Conservation (phyloP, 768 basidiomycete species). For the Collybiopsis confluens region DNA sequence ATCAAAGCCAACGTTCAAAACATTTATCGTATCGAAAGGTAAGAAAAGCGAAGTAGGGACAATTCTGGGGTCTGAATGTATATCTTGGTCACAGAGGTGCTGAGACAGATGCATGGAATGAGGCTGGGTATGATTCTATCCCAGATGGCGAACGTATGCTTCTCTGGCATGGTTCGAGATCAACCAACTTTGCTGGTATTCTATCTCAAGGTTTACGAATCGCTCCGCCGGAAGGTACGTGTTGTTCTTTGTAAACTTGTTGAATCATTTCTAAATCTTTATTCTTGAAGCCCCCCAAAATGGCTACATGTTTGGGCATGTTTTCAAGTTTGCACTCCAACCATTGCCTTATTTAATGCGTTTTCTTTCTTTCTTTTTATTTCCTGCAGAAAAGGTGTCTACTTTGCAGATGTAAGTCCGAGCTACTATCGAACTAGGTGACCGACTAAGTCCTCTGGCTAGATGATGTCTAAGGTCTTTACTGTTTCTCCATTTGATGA, state of each 20-base stretch:
- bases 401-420: constrained; percentile 53
- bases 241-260: constrained; percentile 8
- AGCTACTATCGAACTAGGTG: constrained; percentile 4
- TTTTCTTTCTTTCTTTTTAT: background rate
- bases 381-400: constrained; percentile 53
- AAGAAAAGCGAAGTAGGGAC: background rate
- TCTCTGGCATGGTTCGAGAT: constrained; percentile 61
- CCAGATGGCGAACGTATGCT: constrained; percentile 47
- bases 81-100: constrained; percentile 12
- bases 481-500: background rate
- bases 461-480: constrained; percentile 63
- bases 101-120: constrained; percentile 35
- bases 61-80: background rate
- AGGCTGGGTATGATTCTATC: constrained; percentile 40
- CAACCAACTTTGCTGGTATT: constrained; percentile 64
- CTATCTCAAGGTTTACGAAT: constrained; percentile 60
- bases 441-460: background rate
- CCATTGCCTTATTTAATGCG: too few relatives aligned
- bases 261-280: background rate
- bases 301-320: constrained; percentile 67
- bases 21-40: constrained; percentile 56
- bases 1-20: constrained; percentile 38
- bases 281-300: constrained; percentile 39
- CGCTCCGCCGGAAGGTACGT: constrained; percentile 55
- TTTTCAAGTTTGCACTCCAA: constrained; percentile 65